Evolutionary conservation across 331 rosid genomes (phyloP), one percentile per base, ranked within the genome.

Genomic region (Phaseolus coccineus): DNA sequence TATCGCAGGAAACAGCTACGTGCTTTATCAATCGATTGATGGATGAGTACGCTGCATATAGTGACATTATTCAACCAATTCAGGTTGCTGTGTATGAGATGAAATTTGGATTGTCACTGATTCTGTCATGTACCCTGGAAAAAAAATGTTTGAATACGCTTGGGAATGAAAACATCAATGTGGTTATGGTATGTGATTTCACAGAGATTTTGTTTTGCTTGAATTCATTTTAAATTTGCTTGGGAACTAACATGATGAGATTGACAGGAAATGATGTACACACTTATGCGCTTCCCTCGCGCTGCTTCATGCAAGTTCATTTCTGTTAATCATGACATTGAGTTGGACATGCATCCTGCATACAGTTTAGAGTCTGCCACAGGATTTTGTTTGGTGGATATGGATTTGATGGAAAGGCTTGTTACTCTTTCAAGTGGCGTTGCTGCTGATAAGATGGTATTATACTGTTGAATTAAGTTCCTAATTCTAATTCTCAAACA

Each of bases 11-110:
- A 77, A 91, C 89, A 44, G 94, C 98, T 59, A 71, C 86, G 24
- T 67, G 87, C 70, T 95, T 95, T 80, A 88, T 93, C 83, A 87
- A 90, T 63, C 88, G 83, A 31, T 81, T 90, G 81, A 87, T 84
- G 71, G 84, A 74, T 69, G 89, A 87, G 72, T 90, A 90, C 64
- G 15, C 28, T 25, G 79, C 85, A 50, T 91, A 86, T 73, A 77
- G 77, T 24, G 97, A 95, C 85, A 79, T 93, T 78, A 84, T 91
- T 84, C 99, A 91, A 81, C 98, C 99, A 25, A 87, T 95, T 80
- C 96, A 91, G 85, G 92, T 95, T 82, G 94, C 99, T 22, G 90
- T 93, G 19, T 90, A 91, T 85, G 99, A 95, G 87, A 89, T 95
- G 87, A 95, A 93, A 78, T 84, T 95, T 77, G 99, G 98, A 66